phyloP scores from a whole-genome alignment of 257 asterid genomes.

The Salvia hispanica region DNA sequence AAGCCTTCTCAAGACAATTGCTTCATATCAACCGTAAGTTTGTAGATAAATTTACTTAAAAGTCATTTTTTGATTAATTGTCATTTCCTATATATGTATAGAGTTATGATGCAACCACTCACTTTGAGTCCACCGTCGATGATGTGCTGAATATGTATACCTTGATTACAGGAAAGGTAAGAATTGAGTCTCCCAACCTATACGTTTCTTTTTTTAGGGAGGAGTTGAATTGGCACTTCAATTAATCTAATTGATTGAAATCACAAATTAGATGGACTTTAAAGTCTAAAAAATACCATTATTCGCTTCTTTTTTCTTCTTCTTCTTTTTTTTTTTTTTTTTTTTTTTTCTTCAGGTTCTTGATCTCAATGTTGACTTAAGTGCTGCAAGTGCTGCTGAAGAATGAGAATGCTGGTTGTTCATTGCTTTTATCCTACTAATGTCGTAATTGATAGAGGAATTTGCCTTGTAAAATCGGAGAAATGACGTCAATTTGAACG shows the following conservation, averaged over 20 bases:
- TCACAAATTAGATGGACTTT: not conserved
- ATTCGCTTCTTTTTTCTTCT: not conserved
- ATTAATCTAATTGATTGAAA: not conserved
- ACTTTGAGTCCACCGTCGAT: constrained; percentile 65
- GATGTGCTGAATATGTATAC: constrained; percentile 69
- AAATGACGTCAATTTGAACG: constrained; percentile 4
- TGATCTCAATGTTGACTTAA: constrained; percentile 59
- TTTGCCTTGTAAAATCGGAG: constrained; percentile 32
- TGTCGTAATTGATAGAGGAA: constrained; percentile 27
- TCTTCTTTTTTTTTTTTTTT: too few species aligned
- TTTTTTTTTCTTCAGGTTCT: constrained; percentile 54
- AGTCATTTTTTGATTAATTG: constrained; percentile 15
- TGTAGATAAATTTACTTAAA: constrained; percentile 19
- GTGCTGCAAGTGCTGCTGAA: constrained; percentile 67
- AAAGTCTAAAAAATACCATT: not conserved
- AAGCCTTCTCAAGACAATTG: constrained; percentile 87
- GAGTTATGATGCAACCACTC: constrained; percentile 74
- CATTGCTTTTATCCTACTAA: constrained; percentile 22
- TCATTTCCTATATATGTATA: constrained; percentile 29
- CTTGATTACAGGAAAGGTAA: constrained; percentile 68
- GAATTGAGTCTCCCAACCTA: constrained; percentile 10
- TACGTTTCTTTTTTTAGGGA: not conserved
- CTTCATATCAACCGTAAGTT: constrained; percentile 84
- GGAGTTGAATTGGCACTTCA: not conserved
- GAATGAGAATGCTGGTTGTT: constrained; percentile 39